Conservation (phyloP, 2,329 filamentous ascomycete genomes). For the Rhynchosporium graminicola region DNA sequence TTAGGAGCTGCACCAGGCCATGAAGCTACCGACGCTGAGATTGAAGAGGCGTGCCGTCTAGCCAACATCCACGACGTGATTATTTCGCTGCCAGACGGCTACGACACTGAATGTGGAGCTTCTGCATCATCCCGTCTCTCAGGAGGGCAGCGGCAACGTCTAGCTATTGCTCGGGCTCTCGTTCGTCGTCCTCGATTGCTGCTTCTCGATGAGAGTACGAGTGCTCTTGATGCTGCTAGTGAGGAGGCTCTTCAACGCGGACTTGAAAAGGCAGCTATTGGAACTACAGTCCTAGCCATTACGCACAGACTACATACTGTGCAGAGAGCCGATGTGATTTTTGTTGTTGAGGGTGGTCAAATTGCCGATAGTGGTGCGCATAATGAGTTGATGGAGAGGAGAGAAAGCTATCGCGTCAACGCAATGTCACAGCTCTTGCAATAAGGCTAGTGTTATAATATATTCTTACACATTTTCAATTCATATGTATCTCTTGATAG, state of each 20-base stretch:
- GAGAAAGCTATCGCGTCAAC: slow-evolving; percentile 8
- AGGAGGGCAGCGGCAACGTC: slow-evolving; percentile 91
- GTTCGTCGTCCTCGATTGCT: slow-evolving; percentile 88
- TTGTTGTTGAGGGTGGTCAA: slow-evolving; percentile 78
- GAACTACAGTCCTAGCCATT: slow-evolving; percentile 76
- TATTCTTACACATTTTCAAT: too few relatives aligned
- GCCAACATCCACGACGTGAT: slow-evolving; percentile 94
- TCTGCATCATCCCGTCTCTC: slow-evolving; percentile 79
- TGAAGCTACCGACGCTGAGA: slow-evolving; percentile 37
- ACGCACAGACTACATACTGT: slow-evolving; percentile 92
- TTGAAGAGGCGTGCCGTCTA: slow-evolving; percentile 78
- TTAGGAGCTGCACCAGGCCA: slow-evolving; percentile 56
- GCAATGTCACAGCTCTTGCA: slow-evolving; percentile 8
- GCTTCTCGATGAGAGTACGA: slow-evolving; percentile 90
- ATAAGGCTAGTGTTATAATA: neutral
- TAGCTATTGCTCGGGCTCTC: slow-evolving; percentile 85
- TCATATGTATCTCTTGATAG: too few relatives aligned
- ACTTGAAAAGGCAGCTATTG: slow-evolving; percentile 79
- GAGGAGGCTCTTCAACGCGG: slow-evolving; percentile 91
- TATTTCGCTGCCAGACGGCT: slow-evolving; percentile 74
- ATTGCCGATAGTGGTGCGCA: slow-evolving; percentile 91
- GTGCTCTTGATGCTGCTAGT: slow-evolving; percentile 85
- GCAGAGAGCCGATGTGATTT: slow-evolving; percentile 87
- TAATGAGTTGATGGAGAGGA: slow-evolving; percentile 48
- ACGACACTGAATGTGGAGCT: slow-evolving; percentile 90